Percentiles rank a stretch among this genome's conserved stretches.
phyloP scores from a whole-genome alignment of 768 basidiomycete genomes.

The Lanmaoa rubissima region DNA sequence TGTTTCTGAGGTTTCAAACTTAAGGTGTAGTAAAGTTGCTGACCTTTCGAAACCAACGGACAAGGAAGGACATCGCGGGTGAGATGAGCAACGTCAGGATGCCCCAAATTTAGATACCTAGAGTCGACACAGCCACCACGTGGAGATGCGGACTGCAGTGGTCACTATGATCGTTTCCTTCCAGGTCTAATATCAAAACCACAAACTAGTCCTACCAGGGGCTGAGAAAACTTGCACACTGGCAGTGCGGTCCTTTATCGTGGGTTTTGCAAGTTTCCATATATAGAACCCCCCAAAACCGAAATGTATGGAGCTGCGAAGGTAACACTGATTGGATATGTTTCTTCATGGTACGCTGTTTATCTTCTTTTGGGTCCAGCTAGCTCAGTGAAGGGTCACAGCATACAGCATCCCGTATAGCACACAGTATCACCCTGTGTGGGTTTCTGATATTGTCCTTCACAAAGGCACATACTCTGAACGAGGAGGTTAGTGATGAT shows the following conservation, averaged over 20 bases:
- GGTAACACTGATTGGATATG: too few species aligned
- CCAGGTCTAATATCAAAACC: neutral
- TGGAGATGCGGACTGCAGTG: neutral
- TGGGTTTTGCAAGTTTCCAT: too few species aligned
- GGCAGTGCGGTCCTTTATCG: too few species aligned
- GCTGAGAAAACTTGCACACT: too few species aligned
- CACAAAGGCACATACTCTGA: neutral
- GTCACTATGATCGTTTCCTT: neutral
- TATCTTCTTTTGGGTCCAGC: too few species aligned
- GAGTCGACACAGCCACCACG: constrained; percentile 23
- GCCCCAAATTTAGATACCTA: constrained; percentile 16
- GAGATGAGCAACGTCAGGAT: constrained; percentile 1
- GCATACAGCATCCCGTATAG: too few species aligned
- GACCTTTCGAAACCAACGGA: constrained; percentile 31
- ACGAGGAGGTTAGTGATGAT: neutral
- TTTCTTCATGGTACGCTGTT: too few species aligned
- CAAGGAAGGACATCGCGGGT: constrained; percentile 31
- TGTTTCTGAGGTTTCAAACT: neutral
- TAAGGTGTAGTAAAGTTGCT: neutral
- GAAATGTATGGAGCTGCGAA: too few species aligned
- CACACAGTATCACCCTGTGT: too few species aligned
- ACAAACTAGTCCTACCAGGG: neutral
- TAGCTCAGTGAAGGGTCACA: too few species aligned
- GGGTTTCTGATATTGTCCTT: too few species aligned
- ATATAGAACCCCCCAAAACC: too few species aligned